Evolutionary conservation across 2,329 filamentous ascomycete genomes (phyloP).

Genomic region (Ophiostoma pallidulum): DNA sequence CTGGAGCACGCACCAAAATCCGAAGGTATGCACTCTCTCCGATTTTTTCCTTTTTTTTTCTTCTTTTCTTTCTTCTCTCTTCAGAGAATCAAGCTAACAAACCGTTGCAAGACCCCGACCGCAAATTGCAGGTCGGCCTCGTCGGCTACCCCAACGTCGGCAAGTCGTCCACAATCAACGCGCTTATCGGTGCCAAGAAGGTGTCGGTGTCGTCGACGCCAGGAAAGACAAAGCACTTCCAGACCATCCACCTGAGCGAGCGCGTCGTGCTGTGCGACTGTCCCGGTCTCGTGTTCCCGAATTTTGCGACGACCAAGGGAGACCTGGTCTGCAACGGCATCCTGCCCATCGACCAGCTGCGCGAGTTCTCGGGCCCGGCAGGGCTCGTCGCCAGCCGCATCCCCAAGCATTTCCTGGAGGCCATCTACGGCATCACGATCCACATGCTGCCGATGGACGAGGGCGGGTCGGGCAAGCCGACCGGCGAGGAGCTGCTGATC

Average conservation of each 20-base stretch:
- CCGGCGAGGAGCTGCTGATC: conserved; percentile 71
- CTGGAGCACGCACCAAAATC: conserved; percentile 55
- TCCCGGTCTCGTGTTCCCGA: conserved; percentile 95
- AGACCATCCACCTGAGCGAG: conserved; percentile 89
- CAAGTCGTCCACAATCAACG: conserved; percentile 98
- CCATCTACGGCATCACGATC: conserved; percentile 89
- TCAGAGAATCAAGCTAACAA: too few relatives aligned
- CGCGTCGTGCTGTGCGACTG: conserved; percentile 93
- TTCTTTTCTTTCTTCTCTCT: too few relatives aligned
- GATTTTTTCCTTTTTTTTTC: background rate
- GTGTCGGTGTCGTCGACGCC: conserved; percentile 96
- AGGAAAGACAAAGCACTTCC: conserved; percentile 98
- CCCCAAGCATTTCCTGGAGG: conserved; percentile 80
- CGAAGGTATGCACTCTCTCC: conserved; percentile 35
- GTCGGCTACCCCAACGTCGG: conserved; percentile 98
- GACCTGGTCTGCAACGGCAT: conserved; percentile 94
- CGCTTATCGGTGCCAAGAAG: conserved; percentile 95
- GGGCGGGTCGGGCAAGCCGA: conserved; percentile 81
- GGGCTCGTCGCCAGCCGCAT: conserved; percentile 76
- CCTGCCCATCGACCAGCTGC: conserved; percentile 89
- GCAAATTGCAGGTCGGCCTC: conserved; percentile 80
- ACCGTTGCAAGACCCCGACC: conserved; percentile 39
- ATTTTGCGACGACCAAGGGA: conserved; percentile 93
- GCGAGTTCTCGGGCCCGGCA: conserved; percentile 83
- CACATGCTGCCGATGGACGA: conserved; percentile 72